phyloP scores from a whole-genome alignment of 345 rosid genomes.

The Anacardium occidentale region DNA sequence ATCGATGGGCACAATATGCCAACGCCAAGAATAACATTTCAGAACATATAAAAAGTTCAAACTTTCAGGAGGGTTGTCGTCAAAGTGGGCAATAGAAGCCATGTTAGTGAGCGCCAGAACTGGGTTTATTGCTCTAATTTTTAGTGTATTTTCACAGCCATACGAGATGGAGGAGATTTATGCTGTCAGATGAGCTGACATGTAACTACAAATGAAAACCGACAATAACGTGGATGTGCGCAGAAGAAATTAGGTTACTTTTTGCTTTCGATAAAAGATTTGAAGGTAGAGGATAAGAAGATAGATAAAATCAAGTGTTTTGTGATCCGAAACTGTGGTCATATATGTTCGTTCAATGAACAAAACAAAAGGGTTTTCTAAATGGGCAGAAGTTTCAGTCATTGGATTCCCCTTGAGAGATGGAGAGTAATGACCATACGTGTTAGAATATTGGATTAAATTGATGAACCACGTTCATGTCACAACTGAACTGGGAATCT shows the following conservation, averaged over 20 bases:
- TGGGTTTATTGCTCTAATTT: neutral
- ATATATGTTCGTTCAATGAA: neutral
- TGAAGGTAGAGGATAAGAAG: neutral
- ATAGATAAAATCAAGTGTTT: slow-evolving; percentile 28
- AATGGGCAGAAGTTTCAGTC: slow-evolving; percentile 15
- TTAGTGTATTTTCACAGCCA: neutral
- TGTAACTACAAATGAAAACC: neutral
- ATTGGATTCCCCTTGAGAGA: slow-evolving; percentile 38
- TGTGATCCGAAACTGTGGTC: neutral
- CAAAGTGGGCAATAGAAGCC: neutral
- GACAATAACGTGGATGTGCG: neutral
- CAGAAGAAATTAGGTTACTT: neutral
- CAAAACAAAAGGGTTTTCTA: neutral
- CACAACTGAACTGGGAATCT: neutral
- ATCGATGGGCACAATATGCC: neutral
- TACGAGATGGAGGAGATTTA: neutral
- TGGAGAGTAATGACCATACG: neutral
- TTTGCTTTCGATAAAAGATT: neutral
- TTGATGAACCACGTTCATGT: slow-evolving; percentile 18
- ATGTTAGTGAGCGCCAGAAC: neutral
- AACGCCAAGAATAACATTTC: slow-evolving; percentile 10
- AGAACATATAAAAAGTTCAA: neutral
- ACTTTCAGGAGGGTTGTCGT: neutral
- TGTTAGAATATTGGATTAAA: neutral
- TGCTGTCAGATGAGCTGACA: neutral